phyloP scores from a whole-genome alignment of 441 rosid species.

The Pelargonium fulgidum region DNA sequence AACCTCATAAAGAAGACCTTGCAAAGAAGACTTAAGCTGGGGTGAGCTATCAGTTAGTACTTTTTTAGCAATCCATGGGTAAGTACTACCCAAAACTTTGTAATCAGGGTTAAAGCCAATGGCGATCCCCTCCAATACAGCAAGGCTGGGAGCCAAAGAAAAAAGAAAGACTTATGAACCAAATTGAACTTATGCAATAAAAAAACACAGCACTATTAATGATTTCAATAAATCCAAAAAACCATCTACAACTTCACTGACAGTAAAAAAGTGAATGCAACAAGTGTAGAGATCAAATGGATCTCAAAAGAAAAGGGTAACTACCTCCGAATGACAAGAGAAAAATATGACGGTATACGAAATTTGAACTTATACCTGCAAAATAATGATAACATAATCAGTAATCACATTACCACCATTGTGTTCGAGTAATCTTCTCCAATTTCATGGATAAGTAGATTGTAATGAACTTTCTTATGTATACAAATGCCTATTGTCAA shows the following conservation, averaged over 20 bases:
- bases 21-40: slow-evolving; percentile 68
- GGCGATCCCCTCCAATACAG: slow-evolving; percentile 96
- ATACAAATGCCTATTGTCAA: neutral
- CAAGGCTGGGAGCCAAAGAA: slow-evolving; percentile 50
- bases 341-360: slow-evolving; percentile 87
- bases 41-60: slow-evolving; percentile 86
- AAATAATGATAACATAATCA: slow-evolving; percentile 17
- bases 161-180: slow-evolving; percentile 8
- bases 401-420: neutral
- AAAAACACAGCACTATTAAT: neutral
- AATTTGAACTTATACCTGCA: slow-evolving; percentile 96
- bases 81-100: slow-evolving; percentile 94
- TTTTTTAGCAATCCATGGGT: slow-evolving; percentile 96
- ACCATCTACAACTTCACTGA: neutral
- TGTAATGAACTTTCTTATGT: neutral
- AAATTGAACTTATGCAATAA: neutral
- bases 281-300: slow-evolving; percentile 8
- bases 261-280: neutral
- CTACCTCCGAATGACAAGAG: slow-evolving; percentile 92
- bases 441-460: neutral
- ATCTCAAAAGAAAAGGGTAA: slow-evolving; percentile 4
- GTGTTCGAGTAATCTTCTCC: neutral
- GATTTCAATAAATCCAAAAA: neutral
- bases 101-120: slow-evolving; percentile 67
- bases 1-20: slow-evolving; percentile 78